These are phyloP conservation scores for Tetrapisispora phaffii DNA, from an alignment of 805 yeast species.

Conservation along the genomic window DNA sequence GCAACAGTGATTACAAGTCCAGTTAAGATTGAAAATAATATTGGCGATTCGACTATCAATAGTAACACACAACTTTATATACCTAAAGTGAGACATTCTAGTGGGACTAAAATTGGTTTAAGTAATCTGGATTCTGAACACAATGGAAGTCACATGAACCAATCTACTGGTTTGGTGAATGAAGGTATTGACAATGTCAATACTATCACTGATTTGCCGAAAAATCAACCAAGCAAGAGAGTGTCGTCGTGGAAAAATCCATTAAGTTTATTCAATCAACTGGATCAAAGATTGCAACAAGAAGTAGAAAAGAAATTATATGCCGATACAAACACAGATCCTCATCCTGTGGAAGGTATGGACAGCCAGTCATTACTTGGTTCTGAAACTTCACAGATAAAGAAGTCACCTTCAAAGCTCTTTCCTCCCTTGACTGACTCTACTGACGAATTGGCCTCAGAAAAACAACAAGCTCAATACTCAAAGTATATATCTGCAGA, in stretches of 20 bases:
- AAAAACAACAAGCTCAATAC: constrained; percentile 2
- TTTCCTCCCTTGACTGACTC: constrained; percentile 8
- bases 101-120: not conserved
- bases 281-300: constrained; percentile 55
- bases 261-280: constrained; percentile 50
- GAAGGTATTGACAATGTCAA: not conserved
- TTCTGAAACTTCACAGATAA: not conserved
- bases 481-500: not conserved
- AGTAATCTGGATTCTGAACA: too few species aligned
- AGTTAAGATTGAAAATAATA: not conserved
- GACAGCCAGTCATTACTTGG: not conserved
- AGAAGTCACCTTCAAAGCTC: not conserved
- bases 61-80: not conserved
- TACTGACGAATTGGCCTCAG: not conserved
- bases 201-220: not conserved
- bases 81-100: not conserved
- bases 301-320: constrained; percentile 50
- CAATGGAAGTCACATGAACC: not conserved
- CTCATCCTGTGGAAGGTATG: not conserved
- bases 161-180: too few species aligned
- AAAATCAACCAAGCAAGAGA: constrained; percentile 1
- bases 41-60: too few species aligned
- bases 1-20: not conserved
- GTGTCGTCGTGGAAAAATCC: constrained; percentile 43
- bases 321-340: constrained; percentile 18